A percentile compares a stretch with the other conserved stretches of the same genome.
Conservation (phyloP, 2,329 filamentous ascomycete species). For the Calonectria honghensis region DNA sequence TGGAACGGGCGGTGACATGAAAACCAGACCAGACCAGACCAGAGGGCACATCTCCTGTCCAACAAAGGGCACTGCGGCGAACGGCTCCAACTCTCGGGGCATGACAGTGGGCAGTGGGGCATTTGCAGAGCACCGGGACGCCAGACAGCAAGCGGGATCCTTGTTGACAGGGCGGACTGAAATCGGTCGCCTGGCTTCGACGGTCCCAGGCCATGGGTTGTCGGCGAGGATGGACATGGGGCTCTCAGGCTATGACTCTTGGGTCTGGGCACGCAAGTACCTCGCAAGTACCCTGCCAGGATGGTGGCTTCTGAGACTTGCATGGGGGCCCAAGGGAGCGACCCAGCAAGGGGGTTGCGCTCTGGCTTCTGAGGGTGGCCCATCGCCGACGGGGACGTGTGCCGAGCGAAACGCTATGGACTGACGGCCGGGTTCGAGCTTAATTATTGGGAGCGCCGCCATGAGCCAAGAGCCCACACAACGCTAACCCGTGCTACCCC, state of each 20-base stretch:
- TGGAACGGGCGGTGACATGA: slow-evolving; percentile 61
- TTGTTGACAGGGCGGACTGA: slow-evolving; percentile 56
- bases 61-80: slow-evolving; percentile 55
- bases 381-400: slow-evolving; percentile 52
- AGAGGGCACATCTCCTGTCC: slow-evolving; percentile 56
- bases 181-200: slow-evolving; percentile 43
- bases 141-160: slow-evolving; percentile 50
- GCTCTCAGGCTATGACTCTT: slow-evolving; percentile 33
- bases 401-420: slow-evolving; percentile 53
- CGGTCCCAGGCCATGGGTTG: slow-evolving; percentile 29
- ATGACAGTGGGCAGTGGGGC: slow-evolving; percentile 55
- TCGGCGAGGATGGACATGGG: slow-evolving; percentile 28
- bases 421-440: slow-evolving; percentile 56
- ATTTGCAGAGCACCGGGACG: slow-evolving; percentile 49
- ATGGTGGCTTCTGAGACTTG: slow-evolving; percentile 41
- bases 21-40: slow-evolving; percentile 39
- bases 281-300: slow-evolving; percentile 51
- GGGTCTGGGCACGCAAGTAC: slow-evolving; percentile 45
- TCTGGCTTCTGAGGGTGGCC: slow-evolving; percentile 36
- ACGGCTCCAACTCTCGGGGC: slow-evolving; percentile 55
- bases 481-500: slow-evolving; percentile 48
- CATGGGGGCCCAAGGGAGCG: slow-evolving; percentile 41
- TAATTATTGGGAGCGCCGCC: slow-evolving; percentile 55
- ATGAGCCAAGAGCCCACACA: slow-evolving; percentile 44
- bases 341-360: slow-evolving; percentile 32